phyloP scores from a whole-genome alignment of 768 basidiomycete species.

The Aureoboletus auriporus region DNA sequence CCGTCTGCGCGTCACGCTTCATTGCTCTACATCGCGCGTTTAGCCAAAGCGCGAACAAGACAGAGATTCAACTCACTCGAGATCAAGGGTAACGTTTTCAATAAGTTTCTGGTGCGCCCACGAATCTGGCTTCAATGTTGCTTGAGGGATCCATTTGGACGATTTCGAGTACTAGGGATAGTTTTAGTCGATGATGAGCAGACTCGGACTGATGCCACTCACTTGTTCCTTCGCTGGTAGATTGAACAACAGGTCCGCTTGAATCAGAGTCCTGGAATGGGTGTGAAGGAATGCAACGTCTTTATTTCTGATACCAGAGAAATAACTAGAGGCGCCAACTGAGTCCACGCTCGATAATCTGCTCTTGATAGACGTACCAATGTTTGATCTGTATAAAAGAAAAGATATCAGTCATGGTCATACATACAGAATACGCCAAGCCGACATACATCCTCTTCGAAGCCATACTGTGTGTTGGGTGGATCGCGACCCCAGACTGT shows the following conservation, averaged over 20 bases:
- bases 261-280: constrained; percentile 64
- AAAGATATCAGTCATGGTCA: background rate
- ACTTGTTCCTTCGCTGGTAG: constrained; percentile 77
- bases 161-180: constrained; percentile 35
- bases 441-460: constrained; percentile 60
- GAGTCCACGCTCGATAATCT: background rate
- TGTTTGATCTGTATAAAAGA: constrained; percentile 41
- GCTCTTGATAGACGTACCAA: constrained; percentile 32
- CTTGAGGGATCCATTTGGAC: constrained; percentile 27
- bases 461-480: constrained; percentile 65
- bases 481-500: constrained; percentile 62
- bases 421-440: background rate
- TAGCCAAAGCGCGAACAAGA: background rate
- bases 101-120: constrained; percentile 28
- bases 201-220: background rate
- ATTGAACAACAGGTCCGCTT: constrained; percentile 84
- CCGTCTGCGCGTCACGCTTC: constrained; percentile 59
- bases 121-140: constrained; percentile 26
- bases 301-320: constrained; percentile 67
- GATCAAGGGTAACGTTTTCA: constrained; percentile 15
- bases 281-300: constrained; percentile 82
- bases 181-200: background rate
- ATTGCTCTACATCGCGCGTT: constrained; percentile 37
- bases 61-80: constrained; percentile 22
- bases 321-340: constrained; percentile 45